Evolutionary conservation across 139 green algal genomes (phyloP).

Genomic region (Coelastrella sp.): DNA sequence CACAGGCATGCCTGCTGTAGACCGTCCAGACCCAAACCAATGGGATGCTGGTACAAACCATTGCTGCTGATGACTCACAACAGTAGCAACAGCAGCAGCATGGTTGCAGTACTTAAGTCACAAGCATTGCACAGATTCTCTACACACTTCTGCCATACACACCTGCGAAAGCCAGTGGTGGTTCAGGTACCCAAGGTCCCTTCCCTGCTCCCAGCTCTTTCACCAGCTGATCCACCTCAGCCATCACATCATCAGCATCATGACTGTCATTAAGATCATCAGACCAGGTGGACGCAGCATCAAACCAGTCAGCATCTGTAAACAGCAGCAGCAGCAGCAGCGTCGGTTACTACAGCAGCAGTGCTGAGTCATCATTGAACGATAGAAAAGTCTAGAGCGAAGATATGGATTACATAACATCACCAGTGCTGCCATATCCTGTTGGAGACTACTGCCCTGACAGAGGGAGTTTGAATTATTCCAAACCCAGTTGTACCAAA

Average conservation of each 20-base stretch:
- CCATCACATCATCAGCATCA: neutral
- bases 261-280: neutral
- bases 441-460: no score
- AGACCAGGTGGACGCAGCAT: neutral
- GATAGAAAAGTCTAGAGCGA: no score
- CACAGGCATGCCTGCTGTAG: no score
- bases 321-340: slow-evolving; percentile 2
- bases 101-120: neutral
- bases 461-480: no score
- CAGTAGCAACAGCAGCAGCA: neutral
- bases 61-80: neutral
- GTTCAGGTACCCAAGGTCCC: slow-evolving; percentile 24
- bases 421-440: no score
- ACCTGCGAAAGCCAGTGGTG: slow-evolving; percentile 31
- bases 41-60: no score
- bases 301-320: slow-evolving; percentile 24
- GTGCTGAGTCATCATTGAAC: no score
- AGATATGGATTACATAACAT: no score
- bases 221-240: slow-evolving; percentile 16
- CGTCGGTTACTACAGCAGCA: neutral
- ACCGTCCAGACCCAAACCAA: no score
- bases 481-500: neutral
- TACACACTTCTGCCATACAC: neutral
- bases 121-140: no score
- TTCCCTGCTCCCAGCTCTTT: neutral